Conservation (phyloP, 495 filamentous ascomycete genomes). For the Penicillium turbatum region DNA sequence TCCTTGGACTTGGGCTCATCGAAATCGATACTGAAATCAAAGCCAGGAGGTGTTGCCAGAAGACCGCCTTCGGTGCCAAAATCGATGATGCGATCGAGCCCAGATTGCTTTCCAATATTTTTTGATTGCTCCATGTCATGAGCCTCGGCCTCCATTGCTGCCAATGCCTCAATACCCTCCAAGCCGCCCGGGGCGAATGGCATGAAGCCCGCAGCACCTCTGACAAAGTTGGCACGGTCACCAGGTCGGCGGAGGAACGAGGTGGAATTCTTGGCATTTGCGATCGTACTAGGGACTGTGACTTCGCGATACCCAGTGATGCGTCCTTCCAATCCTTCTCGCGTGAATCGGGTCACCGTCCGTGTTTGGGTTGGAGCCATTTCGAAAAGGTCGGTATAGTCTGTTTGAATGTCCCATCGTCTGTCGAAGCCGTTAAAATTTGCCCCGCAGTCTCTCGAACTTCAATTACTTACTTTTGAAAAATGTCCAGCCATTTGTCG, state of each 20-base stretch:
- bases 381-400: constrained; percentile 75
- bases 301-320: constrained; percentile 95
- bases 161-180: constrained; percentile 78
- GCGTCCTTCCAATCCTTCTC: constrained; percentile 88
- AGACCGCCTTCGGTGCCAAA: constrained; percentile 74
- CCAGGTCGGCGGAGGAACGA: constrained; percentile 85
- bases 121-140: constrained; percentile 39
- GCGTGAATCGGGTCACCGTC: constrained; percentile 84
- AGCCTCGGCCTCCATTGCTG: constrained; percentile 66
- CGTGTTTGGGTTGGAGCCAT: constrained; percentile 88
- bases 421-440: constrained; percentile 33
- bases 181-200: constrained; percentile 92
- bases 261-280: constrained; percentile 94
- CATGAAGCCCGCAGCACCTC: constrained; percentile 93
- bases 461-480: constrained; percentile 62
- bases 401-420: constrained; percentile 75
- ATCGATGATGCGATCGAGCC: constrained; percentile 75
- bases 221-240: constrained; percentile 82
- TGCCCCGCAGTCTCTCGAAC: neutral
- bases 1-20: constrained; percentile 55
- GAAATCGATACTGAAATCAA: constrained; percentile 73
- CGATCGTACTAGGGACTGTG: constrained; percentile 83
- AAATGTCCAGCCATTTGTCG: constrained; percentile 73
- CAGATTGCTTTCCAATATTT: constrained; percentile 30
- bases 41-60: constrained; percentile 77